These are phyloP conservation scores for Knoxdaviesia capensis DNA, from an alignment of 2,329 filamentous ascomycete genomes.

Conservation along the genomic window DNA sequence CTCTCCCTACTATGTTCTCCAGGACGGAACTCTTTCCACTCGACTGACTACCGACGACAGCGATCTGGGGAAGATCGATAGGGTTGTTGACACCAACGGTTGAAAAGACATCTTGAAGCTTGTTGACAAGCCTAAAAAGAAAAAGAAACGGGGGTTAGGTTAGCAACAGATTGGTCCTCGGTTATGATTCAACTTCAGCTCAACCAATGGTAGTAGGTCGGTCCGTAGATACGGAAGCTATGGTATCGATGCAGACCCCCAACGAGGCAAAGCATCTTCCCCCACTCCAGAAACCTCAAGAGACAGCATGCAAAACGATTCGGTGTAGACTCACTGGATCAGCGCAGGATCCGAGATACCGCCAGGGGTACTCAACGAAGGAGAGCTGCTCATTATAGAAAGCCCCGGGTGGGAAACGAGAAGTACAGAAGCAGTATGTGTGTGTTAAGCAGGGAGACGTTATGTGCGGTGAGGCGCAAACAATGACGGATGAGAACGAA, in stretches of 20 bases:
- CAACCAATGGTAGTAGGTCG: too few species aligned
- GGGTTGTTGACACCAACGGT: constrained; percentile 98
- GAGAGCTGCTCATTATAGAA: constrained; percentile 2
- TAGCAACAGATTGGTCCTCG: constrained; percentile 6
- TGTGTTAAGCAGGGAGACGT: too few species aligned
- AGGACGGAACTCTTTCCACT: constrained; percentile 98
- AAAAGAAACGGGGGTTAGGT: constrained; percentile 8
- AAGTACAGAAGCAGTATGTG: too few species aligned
- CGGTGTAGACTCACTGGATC: constrained; percentile 29
- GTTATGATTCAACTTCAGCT: background rate
- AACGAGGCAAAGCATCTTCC: too few species aligned
- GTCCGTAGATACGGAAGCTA: too few species aligned
- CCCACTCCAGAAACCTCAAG: too few species aligned
- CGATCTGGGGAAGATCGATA: constrained; percentile 96
- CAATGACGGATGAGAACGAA: too few species aligned
- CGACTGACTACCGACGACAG: constrained; percentile 93
- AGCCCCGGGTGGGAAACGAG: too few species aligned
- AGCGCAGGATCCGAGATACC: constrained; percentile 47
- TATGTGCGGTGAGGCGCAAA: too few species aligned
- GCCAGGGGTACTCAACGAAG: constrained; percentile 17
- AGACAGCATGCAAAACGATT: too few species aligned
- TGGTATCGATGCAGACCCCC: too few species aligned
- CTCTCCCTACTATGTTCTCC: constrained; percentile 95
- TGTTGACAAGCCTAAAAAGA: constrained; percentile 63
- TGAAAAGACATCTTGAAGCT: constrained; percentile 97